phyloP scores from a whole-genome alignment of 2,329 filamentous ascomycete species.

The Gnomoniopsis sp. region DNA sequence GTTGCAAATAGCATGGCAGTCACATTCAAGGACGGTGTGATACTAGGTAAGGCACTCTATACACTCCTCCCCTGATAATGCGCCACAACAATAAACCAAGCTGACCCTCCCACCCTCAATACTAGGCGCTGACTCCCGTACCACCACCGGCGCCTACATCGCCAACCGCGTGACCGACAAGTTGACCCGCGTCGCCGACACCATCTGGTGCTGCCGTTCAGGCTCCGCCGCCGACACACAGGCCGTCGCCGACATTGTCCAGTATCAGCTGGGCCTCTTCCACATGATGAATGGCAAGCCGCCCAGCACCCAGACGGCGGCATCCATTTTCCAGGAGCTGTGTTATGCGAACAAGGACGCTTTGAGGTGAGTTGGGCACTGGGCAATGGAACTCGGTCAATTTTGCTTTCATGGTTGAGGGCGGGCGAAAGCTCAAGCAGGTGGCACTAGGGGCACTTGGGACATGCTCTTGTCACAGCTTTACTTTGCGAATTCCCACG shows the following conservation, averaged over 20 bases:
- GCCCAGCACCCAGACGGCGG: slow-evolving; percentile 92
- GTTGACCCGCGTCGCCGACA: slow-evolving; percentile 96
- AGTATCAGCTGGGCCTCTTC: slow-evolving; percentile 93
- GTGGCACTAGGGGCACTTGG: no score
- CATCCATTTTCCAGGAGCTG: slow-evolving; percentile 94
- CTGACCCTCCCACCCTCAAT: not conserved
- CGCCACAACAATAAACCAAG: not conserved
- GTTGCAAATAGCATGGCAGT: slow-evolving; percentile 77
- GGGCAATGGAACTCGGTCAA: no score
- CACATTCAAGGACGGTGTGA: slow-evolving; percentile 97
- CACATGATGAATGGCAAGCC: slow-evolving; percentile 84
- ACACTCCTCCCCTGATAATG: not conserved
- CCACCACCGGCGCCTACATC: slow-evolving; percentile 96
- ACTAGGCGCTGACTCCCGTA: slow-evolving; percentile 87
- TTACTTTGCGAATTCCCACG: no score
- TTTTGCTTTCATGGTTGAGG: no score
- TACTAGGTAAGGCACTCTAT: slow-evolving; percentile 64
- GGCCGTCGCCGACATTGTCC: slow-evolving; percentile 95
- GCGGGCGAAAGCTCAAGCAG: no score
- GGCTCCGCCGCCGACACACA: slow-evolving; percentile 97
- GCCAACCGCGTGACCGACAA: slow-evolving; percentile 99
- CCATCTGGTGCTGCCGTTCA: slow-evolving; percentile 99
- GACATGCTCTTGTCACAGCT: no score
- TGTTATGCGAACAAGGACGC: slow-evolving; percentile 97
- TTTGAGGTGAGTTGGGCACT: slow-evolving; percentile 63